These are phyloP conservation scores for Amanita inopinata DNA, from an alignment of 768 basidiomycete genomes.

Conservation along the genomic window DNA sequence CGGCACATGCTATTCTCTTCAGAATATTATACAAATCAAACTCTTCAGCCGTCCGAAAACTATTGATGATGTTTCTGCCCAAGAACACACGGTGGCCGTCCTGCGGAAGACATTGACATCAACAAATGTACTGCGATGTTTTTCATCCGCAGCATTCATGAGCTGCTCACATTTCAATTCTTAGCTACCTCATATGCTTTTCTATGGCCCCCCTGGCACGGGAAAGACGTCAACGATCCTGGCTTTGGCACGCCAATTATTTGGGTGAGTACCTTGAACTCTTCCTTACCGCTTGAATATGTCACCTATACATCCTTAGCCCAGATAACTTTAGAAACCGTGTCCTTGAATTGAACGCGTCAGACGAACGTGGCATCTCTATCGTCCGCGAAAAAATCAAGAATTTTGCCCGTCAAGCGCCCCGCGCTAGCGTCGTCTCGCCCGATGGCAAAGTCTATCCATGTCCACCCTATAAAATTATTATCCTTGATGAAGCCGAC, in stretches of 20 bases:
- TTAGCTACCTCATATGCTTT: constrained; percentile 97
- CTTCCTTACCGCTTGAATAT: not conserved
- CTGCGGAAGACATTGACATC: constrained; percentile 84
- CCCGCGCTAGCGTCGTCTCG: constrained; percentile 63
- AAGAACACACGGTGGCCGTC: constrained; percentile 93
- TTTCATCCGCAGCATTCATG: not conserved
- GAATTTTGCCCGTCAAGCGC: constrained; percentile 89
- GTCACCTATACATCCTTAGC: constrained; percentile 27
- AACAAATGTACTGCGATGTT: constrained; percentile 60
- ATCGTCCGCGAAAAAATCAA: constrained; percentile 99
- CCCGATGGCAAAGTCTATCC: constrained; percentile 82
- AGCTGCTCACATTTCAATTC: constrained; percentile 11
- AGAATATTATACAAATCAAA: constrained; percentile 3
- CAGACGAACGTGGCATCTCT: constrained; percentile 94
- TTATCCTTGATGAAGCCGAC: constrained; percentile 98
- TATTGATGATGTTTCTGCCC: constrained; percentile 95
- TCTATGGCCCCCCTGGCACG: constrained; percentile 98
- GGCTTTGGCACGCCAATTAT: constrained; percentile 86
- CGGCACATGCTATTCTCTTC: constrained; percentile 16
- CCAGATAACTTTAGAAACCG: constrained; percentile 91
- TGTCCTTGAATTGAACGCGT: constrained; percentile 96
- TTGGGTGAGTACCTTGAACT: constrained; percentile 53
- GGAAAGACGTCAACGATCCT: constrained; percentile 99
- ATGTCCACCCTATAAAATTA: constrained; percentile 96
- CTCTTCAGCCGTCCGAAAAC: constrained; percentile 81